Percentiles rank a stretch among this genome's conserved stretches.
phyloP scores from a whole-genome alignment of 2,329 filamentous ascomycete species.

The Cercospora citrullina region DNA sequence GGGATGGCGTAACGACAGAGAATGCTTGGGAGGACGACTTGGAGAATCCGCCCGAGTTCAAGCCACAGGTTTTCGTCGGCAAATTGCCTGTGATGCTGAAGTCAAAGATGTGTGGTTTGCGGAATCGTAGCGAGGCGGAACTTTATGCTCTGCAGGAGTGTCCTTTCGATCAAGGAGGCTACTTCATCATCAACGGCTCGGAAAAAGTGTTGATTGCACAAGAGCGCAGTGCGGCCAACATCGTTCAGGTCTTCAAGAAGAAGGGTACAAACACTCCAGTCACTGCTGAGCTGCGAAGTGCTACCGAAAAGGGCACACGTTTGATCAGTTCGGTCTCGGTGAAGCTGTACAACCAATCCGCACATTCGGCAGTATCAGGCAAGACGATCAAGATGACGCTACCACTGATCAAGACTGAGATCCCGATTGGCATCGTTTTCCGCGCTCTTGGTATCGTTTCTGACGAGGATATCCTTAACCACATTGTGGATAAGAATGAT shows the following conservation, averaged over 20 bases:
- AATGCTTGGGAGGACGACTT: slow-evolving; percentile 47
- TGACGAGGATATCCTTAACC: slow-evolving; percentile 95
- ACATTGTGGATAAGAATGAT: slow-evolving; percentile 93
- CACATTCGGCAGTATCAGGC: slow-evolving; percentile 70
- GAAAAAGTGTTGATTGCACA: slow-evolving; percentile 98
- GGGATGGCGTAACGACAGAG: slow-evolving; percentile 46
- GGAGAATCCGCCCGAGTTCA: slow-evolving; percentile 39
- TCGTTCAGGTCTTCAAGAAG: slow-evolving; percentile 99
- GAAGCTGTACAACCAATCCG: slow-evolving; percentile 64
- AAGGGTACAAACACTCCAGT: slow-evolving; percentile 92
- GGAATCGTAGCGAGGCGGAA: slow-evolving; percentile 77
- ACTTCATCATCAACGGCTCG: slow-evolving; percentile 98
- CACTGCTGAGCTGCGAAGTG: slow-evolving; percentile 92
- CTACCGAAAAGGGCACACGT: slow-evolving; percentile 91
- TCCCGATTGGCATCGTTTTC: slow-evolving; percentile 94
- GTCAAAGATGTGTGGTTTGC: slow-evolving; percentile 90
- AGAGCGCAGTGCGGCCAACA: slow-evolving; percentile 95
- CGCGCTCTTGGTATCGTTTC: slow-evolving; percentile 93
- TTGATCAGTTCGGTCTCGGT: slow-evolving; percentile 91
- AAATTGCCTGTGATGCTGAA: slow-evolving; percentile 98
- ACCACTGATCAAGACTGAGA: slow-evolving; percentile 89
- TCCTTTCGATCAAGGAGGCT: slow-evolving; percentile 96
- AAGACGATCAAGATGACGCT: slow-evolving; percentile 87
- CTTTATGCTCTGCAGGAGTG: slow-evolving; percentile 94
- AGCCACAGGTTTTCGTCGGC: slow-evolving; percentile 75